Percentiles rank a stretch among this genome's conserved stretches.
These are phyloP conservation scores for Candida sp. DNA, from an alignment of 1,139 yeast species.

Conservation along the genomic window DNA sequence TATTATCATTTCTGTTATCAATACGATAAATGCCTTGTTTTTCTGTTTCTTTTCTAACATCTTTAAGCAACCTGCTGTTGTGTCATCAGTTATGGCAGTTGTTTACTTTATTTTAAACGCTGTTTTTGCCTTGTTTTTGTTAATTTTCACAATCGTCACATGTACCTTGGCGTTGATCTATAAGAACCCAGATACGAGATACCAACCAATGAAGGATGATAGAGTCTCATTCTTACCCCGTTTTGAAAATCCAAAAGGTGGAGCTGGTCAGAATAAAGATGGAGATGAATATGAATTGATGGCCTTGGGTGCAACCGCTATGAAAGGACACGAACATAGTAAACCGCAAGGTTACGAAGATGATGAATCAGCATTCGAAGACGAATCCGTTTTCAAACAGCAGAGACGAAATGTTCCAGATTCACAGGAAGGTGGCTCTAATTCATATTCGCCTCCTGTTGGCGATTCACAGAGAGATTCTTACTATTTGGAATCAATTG, in stretches of 20 bases:
- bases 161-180: constrained; percentile 81
- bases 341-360: constrained; percentile 28
- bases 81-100: constrained; percentile 88
- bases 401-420: constrained; percentile 3
- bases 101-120: constrained; percentile 92
- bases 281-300: constrained; percentile 68
- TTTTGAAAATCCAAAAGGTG: constrained; percentile 50
- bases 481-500: constrained; percentile 26
- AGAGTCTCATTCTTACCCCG: constrained; percentile 82
- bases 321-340: constrained; percentile 67
- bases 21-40: constrained; percentile 77
- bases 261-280: constrained; percentile 23
- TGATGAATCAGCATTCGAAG: constrained; percentile 13
- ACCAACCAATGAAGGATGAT: constrained; percentile 97
- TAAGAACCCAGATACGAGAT: constrained; percentile 92
- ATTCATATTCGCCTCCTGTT: background rate
- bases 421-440: background rate
- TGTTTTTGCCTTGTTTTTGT: constrained; percentile 74
- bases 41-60: constrained; percentile 86
- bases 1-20: constrained; percentile 77
- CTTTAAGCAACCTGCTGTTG: constrained; percentile 81
- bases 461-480: constrained; percentile 29
- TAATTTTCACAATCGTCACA: constrained; percentile 82
- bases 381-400: constrained; percentile 6
- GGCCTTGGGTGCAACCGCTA: constrained; percentile 87